These are phyloP conservation scores for Aspergillus viridinutans DNA, from an alignment of 2,329 filamentous ascomycete species.

Conservation along the genomic window DNA sequence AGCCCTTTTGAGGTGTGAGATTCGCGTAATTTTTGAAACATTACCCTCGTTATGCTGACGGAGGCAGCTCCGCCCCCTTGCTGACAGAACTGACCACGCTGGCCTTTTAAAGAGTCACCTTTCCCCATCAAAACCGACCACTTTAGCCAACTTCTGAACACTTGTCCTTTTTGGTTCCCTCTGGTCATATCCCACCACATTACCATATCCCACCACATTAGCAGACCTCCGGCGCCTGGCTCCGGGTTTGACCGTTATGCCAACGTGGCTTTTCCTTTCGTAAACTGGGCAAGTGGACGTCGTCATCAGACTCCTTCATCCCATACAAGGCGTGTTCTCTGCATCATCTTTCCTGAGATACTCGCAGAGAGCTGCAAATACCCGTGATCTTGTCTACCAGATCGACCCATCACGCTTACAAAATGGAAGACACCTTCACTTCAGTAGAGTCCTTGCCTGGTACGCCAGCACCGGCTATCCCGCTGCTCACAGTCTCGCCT, in stretches of 20 bases:
- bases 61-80: constrained; percentile 18
- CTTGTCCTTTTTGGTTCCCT: constrained; percentile 30
- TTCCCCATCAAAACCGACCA: constrained; percentile 12
- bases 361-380: constrained; percentile 2
- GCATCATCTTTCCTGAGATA: constrained; percentile 4
- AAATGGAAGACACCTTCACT: constrained; percentile 33
- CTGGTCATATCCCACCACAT: background rate
- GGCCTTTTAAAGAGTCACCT: constrained; percentile 37
- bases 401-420: constrained; percentile 4
- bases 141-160: constrained; percentile 23
- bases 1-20: background rate
- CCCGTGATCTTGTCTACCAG: background rate
- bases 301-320: constrained; percentile 2
- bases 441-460: constrained; percentile 29
- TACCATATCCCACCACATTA: constrained; percentile 5
- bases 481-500: constrained; percentile 38
- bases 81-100: constrained; percentile 31
- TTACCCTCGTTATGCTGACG: constrained; percentile 16
- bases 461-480: constrained; percentile 30
- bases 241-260: constrained; percentile 32
- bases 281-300: constrained; percentile 11
- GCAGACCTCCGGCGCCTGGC: constrained; percentile 17
- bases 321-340: background rate
- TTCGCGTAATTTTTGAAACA: constrained; percentile 5
- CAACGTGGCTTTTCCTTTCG: constrained; percentile 30